A percentile compares a stretch with the other conserved stretches of the same genome.
These are phyloP conservation scores for Penicillium sp. DNA, from an alignment of 2,329 filamentous ascomycete genomes.

Conservation along the genomic window DNA sequence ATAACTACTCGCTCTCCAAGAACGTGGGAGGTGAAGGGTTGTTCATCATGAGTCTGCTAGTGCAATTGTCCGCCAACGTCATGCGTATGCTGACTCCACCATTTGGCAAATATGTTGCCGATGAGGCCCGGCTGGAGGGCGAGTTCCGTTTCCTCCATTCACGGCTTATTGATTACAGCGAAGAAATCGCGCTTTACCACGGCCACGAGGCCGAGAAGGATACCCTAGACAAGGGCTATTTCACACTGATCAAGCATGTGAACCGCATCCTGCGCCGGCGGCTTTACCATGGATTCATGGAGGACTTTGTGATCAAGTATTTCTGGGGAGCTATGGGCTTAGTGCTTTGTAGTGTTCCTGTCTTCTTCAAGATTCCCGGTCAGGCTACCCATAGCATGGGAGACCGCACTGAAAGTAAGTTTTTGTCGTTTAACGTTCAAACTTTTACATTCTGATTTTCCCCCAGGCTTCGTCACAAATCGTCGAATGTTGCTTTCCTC, in stretches of 20 bases:
- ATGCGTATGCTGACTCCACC: constrained; percentile 95
- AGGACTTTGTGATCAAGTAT: constrained; percentile 99
- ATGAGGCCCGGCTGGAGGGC: constrained; percentile 89
- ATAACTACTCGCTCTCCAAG: constrained; percentile 89
- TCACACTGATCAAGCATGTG: constrained; percentile 97
- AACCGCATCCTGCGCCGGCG: constrained; percentile 88
- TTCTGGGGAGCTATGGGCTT: constrained; percentile 96
- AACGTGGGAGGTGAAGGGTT: constrained; percentile 96
- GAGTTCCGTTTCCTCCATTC: constrained; percentile 97
- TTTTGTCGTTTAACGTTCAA: no score
- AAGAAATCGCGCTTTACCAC: constrained; percentile 88
- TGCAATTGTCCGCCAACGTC: constrained; percentile 86
- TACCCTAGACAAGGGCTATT: constrained; percentile 95
- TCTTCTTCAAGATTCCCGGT: constrained; percentile 90
- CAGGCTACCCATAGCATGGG: constrained; percentile 53
- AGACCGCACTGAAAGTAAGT: constrained; percentile 58
- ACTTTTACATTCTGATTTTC: background rate
- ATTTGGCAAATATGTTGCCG: constrained; percentile 95
- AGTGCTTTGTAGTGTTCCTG: constrained; percentile 86
- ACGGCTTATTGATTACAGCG: constrained; percentile 89
- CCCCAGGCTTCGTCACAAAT: constrained; percentile 81
- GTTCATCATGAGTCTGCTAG: constrained; percentile 90
- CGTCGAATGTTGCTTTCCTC: constrained; percentile 85
- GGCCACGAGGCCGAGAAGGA: constrained; percentile 95
- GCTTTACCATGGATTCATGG: constrained; percentile 98